These are phyloP conservation scores for Podochytrium sp. DNA, from an alignment of 192 early-diverging fungal genomes.

Conservation along the genomic window DNA sequence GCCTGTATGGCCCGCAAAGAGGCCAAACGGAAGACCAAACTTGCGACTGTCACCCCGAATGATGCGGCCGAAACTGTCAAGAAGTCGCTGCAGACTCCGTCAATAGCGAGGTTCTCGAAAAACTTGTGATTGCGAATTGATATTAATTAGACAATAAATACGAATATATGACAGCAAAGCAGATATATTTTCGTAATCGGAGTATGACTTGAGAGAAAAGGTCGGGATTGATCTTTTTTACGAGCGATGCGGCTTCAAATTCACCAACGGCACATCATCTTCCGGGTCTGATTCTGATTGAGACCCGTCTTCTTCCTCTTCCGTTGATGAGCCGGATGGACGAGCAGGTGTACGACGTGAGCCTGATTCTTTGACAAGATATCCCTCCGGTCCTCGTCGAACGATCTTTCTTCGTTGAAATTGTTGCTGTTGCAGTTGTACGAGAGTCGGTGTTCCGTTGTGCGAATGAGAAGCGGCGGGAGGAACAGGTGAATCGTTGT, in stretches of 20 bases:
- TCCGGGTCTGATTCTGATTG: neutral
- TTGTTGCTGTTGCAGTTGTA: slow-evolving; percentile 4
- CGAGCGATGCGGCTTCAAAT: neutral
- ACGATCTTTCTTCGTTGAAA: slow-evolving; percentile 21
- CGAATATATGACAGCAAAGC: too few species aligned
- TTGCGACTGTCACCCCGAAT: too few species aligned
- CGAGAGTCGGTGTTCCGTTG: neutral
- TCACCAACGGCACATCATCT: slow-evolving; percentile 23
- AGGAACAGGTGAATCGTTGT: neutral
- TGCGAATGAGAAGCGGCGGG: neutral
- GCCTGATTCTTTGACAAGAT: slow-evolving; percentile 46
- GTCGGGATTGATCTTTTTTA: neutral
- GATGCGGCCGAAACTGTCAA: too few species aligned
- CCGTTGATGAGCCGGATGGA: neutral
- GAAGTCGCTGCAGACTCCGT: too few species aligned
- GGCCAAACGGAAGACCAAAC: too few species aligned
- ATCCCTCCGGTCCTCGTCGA: slow-evolving; percentile 58
- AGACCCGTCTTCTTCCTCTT: neutral
- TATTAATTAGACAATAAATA: too few species aligned
- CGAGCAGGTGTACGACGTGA: neutral
- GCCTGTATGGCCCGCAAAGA: too few species aligned
- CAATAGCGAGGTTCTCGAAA: too few species aligned
- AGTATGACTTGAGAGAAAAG: neutral
- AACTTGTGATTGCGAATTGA: too few species aligned
- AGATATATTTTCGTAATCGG: neutral